phyloP scores from a whole-genome alignment of 306 rosid species.

The Pterocarpus macrocarpus region DNA sequence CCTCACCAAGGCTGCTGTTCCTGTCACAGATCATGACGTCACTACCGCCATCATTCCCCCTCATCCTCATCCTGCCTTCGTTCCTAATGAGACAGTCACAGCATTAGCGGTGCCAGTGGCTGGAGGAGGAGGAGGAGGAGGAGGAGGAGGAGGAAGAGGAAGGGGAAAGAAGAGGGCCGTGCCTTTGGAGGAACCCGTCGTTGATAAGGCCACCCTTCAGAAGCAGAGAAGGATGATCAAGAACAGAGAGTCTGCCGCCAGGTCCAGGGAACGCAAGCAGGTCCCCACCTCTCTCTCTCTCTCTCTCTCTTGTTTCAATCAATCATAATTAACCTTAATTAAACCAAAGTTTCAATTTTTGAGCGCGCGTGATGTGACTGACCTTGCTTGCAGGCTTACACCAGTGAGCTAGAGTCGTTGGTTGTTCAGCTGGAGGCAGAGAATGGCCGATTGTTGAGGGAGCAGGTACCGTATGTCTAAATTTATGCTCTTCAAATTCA shows the following conservation, averaged over 20 bases:
- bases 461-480: conserved; percentile 58
- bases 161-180: conserved; percentile 66
- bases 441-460: conserved; percentile 60
- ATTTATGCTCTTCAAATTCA: too few species aligned
- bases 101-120: background rate
- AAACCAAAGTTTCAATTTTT: background rate
- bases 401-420: conserved; percentile 76
- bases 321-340: background rate
- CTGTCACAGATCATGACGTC: too few species aligned
- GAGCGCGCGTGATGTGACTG: background rate
- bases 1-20: conserved; percentile 55
- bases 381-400: conserved; percentile 65
- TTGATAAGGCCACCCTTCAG: conserved; percentile 83
- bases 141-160: background rate
- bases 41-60: background rate
- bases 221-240: conserved; percentile 91
- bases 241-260: conserved; percentile 91
- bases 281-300: conserved; percentile 8
- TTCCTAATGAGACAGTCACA: background rate
- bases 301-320: too few species aligned
- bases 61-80: background rate
- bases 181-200: conserved; percentile 56
- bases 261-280: conserved; percentile 97
- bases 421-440: conserved; percentile 76
- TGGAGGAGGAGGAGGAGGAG: too few species aligned